Evolutionary conservation across 257 asterid genomes (phyloP), one percentile per base, ranked within the genome.

Genomic region (Solanum peruvianum): DNA sequence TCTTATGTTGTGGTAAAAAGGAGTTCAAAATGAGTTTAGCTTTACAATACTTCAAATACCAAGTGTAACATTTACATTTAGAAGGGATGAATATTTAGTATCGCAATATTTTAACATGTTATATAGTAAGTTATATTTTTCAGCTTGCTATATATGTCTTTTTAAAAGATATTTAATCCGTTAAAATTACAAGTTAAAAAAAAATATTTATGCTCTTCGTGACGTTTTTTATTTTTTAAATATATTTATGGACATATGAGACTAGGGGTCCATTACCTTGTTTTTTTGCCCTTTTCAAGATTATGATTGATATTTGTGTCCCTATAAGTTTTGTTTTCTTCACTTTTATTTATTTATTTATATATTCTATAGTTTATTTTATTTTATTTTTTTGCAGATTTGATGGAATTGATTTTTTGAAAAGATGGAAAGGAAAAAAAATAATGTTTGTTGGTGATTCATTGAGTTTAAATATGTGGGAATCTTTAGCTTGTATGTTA

Each of bases 401-500:
- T 64, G 84, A 80, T 81, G 91, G 89, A 6, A 29, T 49, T 77
- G 87, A 77, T 67, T 89, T 89, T 56, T 85, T 89, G 85, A 85
- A 44, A 9, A 80, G 85, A 85, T 77, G 86, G 87, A 87, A 60
- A 56, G 91, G 91, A 25, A 88, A 88, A 44, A 73, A 86, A 86
- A 86, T 88, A 45, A 88, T 88, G 90, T 86, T 86, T 82, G 89
- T 89, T 9, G 89, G 91, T 9, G 91, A 89, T 75, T 89, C 91
- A 52, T 58, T 89, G 78, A 89, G 91, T 85, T 67, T 85, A 9
- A 89, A 89, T 13, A 80, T 82, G 87, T 85, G 91, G 88, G 75
- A 41, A 20, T 89, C 91, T 10, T 73, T 89, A 21, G 88, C 81
- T 13, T 89, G 91, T 75, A 85, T 89, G 86, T 60, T 89, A 37